phyloP scores from a whole-genome alignment of 331 rosid species.

The Quercus tomentella region DNA sequence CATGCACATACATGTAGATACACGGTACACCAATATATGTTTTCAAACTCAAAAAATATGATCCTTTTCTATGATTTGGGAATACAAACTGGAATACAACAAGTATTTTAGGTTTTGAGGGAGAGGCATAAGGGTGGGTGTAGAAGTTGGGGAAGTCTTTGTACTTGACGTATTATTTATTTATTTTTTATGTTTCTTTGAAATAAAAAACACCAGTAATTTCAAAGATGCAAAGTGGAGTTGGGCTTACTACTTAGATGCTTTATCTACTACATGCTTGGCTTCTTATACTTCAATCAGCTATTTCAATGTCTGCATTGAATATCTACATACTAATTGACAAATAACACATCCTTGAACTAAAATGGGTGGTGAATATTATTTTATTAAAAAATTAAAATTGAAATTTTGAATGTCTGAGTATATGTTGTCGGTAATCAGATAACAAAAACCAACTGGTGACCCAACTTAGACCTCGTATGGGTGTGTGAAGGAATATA shows the following conservation, averaged over 20 bases:
- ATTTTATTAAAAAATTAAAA: no score
- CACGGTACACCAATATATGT: neutral
- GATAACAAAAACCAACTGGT: no score
- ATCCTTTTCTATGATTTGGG: neutral
- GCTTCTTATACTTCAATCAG: neutral
- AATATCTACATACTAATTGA: no score
- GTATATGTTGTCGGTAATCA: no score
- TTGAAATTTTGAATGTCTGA: no score
- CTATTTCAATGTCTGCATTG: no score
- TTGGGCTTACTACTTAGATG: neutral
- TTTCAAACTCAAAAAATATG: neutral
- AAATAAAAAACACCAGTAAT: neutral
- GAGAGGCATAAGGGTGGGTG: neutral
- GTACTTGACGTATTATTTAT: neutral
- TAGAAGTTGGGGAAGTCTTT: neutral
- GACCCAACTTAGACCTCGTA: neutral
- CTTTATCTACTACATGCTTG: neutral
- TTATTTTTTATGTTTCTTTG: neutral
- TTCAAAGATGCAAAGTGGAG: neutral
- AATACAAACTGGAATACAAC: neutral
- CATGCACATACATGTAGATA: neutral
- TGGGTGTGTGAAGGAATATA: neutral
- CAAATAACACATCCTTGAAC: no score
- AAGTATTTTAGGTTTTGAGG: neutral
- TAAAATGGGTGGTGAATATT: no score